These are phyloP conservation scores for Eimeria maxima DNA, from an alignment of 169 alveolate species.

Conservation along the genomic window DNA sequence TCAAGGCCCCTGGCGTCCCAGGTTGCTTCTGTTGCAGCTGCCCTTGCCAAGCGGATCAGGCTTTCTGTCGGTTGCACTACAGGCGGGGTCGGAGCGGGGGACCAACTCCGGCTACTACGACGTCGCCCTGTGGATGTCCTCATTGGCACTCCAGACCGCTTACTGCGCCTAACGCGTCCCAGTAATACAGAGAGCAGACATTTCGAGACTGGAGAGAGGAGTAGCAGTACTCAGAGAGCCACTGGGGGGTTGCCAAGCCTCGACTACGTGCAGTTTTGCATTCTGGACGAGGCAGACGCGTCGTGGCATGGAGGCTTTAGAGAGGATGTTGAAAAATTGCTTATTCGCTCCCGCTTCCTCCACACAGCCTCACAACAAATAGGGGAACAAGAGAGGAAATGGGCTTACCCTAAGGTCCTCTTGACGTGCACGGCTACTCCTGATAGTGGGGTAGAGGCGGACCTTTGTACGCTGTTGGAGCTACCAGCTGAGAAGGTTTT, in stretches of 20 bases:
- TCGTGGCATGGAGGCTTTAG: slow-evolving; percentile 60
- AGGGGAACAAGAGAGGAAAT: background rate
- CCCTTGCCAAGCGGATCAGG: slow-evolving; percentile 49
- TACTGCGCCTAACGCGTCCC: slow-evolving; percentile 53
- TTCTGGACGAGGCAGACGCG: slow-evolving; percentile 81
- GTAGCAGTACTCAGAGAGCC: background rate
- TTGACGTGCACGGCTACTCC: slow-evolving; percentile 77
- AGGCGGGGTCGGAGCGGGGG: slow-evolving; percentile 74
- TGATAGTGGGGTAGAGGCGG: slow-evolving; percentile 60
- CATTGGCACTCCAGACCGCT: slow-evolving; percentile 79
- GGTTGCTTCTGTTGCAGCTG: slow-evolving; percentile 73
- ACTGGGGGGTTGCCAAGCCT: slow-evolving; percentile 27
- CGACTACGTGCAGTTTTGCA: slow-evolving; percentile 42
- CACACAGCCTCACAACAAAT: background rate
- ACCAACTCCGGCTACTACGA: slow-evolving; percentile 64
- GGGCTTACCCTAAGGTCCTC: background rate
- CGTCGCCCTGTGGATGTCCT: slow-evolving; percentile 63
- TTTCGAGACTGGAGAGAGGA: background rate
- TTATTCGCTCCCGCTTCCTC: slow-evolving; percentile 42
- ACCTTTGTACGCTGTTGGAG: slow-evolving; percentile 8
- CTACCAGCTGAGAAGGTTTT: slow-evolving; percentile 18
- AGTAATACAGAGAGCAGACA: background rate
- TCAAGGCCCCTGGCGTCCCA: slow-evolving; percentile 66
- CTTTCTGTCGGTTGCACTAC: slow-evolving; percentile 73
- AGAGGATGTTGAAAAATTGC: slow-evolving; percentile 41